Evolutionary conservation across 257 asterid species (phyloP).

Genomic region (Thymus quinquecostatus): DNA sequence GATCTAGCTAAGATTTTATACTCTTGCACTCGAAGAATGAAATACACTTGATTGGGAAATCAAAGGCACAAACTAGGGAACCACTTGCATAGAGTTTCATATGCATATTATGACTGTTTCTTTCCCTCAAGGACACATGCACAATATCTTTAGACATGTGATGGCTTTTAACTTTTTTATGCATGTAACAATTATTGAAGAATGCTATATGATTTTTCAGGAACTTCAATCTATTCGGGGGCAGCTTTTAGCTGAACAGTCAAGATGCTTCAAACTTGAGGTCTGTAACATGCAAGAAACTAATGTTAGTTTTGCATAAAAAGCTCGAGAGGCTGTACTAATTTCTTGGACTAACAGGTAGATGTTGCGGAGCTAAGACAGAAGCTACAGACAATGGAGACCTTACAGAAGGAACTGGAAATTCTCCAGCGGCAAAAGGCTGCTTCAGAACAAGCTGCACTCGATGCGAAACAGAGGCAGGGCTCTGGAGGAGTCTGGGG

Average conservation of each 20-base stretch:
- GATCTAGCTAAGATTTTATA: not conserved
- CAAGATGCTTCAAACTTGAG: constrained; percentile 99
- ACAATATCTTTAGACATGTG: not conserved
- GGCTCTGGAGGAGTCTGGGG: constrained; percentile 95
- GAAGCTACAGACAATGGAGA: constrained; percentile 86
- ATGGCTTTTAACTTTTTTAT: not conserved
- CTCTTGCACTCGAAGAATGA: not conserved
- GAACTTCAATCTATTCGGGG: constrained; percentile 94
- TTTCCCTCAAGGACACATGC: not conserved
- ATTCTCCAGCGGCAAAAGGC: constrained; percentile 92
- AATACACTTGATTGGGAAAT: not conserved
- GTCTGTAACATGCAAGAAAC: constrained; percentile 42
- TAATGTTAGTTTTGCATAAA: constrained; percentile 18
- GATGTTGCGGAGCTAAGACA: constrained; percentile 95
- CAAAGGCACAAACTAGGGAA: constrained; percentile 17
- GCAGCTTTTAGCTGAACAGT: constrained; percentile 94
- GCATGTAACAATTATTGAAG: not conserved
- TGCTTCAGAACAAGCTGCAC: constrained; percentile 93
- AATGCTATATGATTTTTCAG: constrained; percentile 49
- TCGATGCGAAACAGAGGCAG: constrained; percentile 66
- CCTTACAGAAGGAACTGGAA: constrained; percentile 86
- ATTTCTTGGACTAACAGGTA: constrained; percentile 57
- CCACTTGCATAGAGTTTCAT: constrained; percentile 3
- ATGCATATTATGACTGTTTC: not conserved
- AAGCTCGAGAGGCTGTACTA: not conserved